Evolutionary conservation across 768 basidiomycete species (phyloP), one percentile per base, ranked within the genome.

Genomic region (Leccinum rimulosum): DNA sequence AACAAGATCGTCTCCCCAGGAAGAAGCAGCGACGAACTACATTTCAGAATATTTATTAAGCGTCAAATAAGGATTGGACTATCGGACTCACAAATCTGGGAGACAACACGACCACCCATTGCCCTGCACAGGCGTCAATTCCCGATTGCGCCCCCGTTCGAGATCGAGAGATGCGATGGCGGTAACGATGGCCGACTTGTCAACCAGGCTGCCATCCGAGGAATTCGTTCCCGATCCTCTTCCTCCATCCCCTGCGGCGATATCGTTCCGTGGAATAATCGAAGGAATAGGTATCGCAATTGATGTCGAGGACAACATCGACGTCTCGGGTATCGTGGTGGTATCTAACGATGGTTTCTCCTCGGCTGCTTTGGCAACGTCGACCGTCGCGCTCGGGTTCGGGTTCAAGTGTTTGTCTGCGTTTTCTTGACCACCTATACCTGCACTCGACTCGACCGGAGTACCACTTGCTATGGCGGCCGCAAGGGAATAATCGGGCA

Each of bases 41-140:
- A 62, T 14, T 31, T 22, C 36, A 30, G 33, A 11, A 45, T 19
- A 5, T 19, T 45, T 12, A 45, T 45, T 19, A 6, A 19, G 43
- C 19, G 11, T 45, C 19, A 7, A n/a, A 3, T 14, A 45, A 59
- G 27, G 0, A 40, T 48, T 43, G 17, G 14, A 14, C 8, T 9
- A 4, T 19, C 9, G 4, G 1, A 64, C 81, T 61, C 61, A 85
- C 86, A 81, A 79, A 64, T 83, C 77, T 14, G 73, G 68, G 27
- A 80, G 73, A 8, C 59, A 50, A 36, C n/a, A 45, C 19, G 51
- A 12, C 6, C 59, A 69, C 2, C 75, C 77, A 64, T 82, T 79
- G 22, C 79, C 79, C 56, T 84, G 81, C 17, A 85, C 73, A 10
- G 86, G 83, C 17, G 85, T 85, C 63, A 80, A 74, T 10, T 75